Evolutionary conservation across 169 alveolate genomes (phyloP).

Genomic region (Cryptosporidium sp.): DNA sequence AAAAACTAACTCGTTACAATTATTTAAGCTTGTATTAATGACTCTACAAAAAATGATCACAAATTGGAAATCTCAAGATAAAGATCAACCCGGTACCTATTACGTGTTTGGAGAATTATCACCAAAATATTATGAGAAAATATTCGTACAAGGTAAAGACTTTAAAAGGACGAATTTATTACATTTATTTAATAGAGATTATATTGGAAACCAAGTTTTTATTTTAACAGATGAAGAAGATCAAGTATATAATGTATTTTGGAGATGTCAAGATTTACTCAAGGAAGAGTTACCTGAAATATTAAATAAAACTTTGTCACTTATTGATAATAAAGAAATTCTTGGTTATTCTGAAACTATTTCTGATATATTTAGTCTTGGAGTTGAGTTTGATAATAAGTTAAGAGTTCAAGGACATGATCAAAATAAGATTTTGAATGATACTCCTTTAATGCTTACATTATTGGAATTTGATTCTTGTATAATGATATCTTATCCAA

Average conservation of each 20-base stretch:
- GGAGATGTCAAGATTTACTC: constrained; percentile 70
- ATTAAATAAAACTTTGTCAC: constrained; percentile 16
- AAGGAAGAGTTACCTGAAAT: constrained; percentile 25
- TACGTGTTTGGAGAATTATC: constrained; percentile 19
- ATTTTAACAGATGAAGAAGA: constrained; percentile 20
- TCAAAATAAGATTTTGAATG: neutral
- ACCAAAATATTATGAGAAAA: neutral
- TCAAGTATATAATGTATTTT: constrained; percentile 16
- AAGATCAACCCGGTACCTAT: constrained; percentile 19
- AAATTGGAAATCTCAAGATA: constrained; percentile 17
- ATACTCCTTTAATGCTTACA: constrained; percentile 5
- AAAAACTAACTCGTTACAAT: constrained; percentile 14
- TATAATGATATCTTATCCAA: constrained; percentile 28
- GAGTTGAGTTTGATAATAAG: neutral
- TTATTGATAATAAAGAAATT: constrained; percentile 29
- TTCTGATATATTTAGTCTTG: constrained; percentile 18
- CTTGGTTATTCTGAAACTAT: neutral
- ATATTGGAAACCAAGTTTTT: constrained; percentile 31
- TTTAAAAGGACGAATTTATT: constrained; percentile 30
- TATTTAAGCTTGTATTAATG: constrained; percentile 29
- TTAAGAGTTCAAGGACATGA: neutral
- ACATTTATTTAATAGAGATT: constrained; percentile 59
- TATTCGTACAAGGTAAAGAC: neutral
- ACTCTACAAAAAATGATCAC: constrained; percentile 15
- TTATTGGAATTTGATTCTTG: constrained; percentile 57